Conservation (phyloP, 1,284 basidiomycete genomes). For the Austropuccinia psidii region DNA sequence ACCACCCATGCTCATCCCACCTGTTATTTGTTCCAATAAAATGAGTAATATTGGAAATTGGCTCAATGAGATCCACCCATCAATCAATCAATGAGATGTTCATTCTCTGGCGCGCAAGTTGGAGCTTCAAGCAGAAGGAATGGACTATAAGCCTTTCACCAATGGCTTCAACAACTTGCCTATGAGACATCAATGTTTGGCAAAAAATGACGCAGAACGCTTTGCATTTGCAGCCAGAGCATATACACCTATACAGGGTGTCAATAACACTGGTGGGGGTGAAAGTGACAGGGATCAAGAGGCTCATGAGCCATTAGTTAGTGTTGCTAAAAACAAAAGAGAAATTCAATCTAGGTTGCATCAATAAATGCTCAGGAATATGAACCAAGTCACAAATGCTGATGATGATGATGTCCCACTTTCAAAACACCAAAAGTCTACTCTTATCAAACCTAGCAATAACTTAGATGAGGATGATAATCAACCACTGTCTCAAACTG, state of each 20-base stretch:
- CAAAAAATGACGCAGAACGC: slow-evolving; percentile 19
- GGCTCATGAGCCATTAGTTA: not conserved
- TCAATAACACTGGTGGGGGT: not conserved
- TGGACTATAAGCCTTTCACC: slow-evolving; percentile 24
- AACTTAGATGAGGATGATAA: slow-evolving; percentile 20
- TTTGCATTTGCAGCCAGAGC: not conserved
- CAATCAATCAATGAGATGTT: not conserved
- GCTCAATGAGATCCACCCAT: no score
- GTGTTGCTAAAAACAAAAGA: not conserved
- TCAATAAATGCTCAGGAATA: not conserved
- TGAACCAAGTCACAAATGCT: no score
- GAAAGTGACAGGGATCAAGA: slow-evolving; percentile 9
- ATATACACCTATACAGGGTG: not conserved
- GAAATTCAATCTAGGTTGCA: not conserved
- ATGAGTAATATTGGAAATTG: slow-evolving; percentile 26
- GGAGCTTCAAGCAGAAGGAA: slow-evolving; percentile 27
- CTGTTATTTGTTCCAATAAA: not conserved
- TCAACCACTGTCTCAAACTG: slow-evolving; percentile 22
- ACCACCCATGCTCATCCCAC: slow-evolving; percentile 11
- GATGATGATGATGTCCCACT: slow-evolving; percentile 30
- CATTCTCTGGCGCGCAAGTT: slow-evolving; percentile 28
- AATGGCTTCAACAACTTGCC: slow-evolving; percentile 1
- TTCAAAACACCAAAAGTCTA: slow-evolving; percentile 22
- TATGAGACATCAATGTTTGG: slow-evolving; percentile 9
- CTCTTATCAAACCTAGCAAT: not conserved